phyloP scores from a whole-genome alignment of 768 basidiomycete species.

The Amanita thiersii region DNA sequence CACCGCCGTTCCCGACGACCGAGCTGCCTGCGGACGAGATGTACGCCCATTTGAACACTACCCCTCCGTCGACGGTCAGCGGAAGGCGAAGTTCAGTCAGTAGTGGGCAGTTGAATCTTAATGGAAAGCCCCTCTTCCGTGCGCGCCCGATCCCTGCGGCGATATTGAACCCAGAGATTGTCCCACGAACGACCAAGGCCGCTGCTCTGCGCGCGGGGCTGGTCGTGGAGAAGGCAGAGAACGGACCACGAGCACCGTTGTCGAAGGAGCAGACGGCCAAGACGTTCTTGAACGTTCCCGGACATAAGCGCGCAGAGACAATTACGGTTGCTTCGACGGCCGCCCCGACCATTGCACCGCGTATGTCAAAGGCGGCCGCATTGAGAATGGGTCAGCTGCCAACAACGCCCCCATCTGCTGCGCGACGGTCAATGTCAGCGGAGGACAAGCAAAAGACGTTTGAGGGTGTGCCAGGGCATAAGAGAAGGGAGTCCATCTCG shows the following conservation, averaged over 20 bases:
- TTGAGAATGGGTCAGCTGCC: conserved; percentile 49
- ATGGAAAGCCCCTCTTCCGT: conserved; percentile 47
- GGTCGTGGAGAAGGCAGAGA: conserved; percentile 32
- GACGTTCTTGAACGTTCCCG: conserved; percentile 74
- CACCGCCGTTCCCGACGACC: conserved; percentile 67
- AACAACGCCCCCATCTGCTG: conserved; percentile 32
- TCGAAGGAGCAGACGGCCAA: conserved; percentile 53
- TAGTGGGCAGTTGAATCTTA: conserved; percentile 24
- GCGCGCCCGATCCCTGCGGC: conserved; percentile 65
- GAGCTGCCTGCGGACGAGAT: conserved; percentile 47
- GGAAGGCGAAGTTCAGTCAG: conserved; percentile 26
- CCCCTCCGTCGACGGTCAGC: conserved; percentile 40
- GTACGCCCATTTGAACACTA: conserved; percentile 31
- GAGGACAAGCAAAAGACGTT: conserved; percentile 34
- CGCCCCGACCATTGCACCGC: conserved; percentile 61
- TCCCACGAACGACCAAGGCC: conserved; percentile 69
- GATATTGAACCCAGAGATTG: conserved; percentile 54
- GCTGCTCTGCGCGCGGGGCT: conserved; percentile 66
- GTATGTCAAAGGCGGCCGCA: conserved; percentile 71
- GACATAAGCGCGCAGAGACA: conserved; percentile 65
- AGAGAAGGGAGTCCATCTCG: conserved; percentile 64
- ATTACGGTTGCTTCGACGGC: conserved; percentile 71
- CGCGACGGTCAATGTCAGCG: conserved; percentile 26
- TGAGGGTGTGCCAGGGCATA: conserved; percentile 80
- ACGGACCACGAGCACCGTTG: conserved; percentile 40